Evolutionary conservation across 1,284 basidiomycete species (phyloP), one percentile per base, ranked within the genome.

Genomic region (Ustilago curta): DNA sequence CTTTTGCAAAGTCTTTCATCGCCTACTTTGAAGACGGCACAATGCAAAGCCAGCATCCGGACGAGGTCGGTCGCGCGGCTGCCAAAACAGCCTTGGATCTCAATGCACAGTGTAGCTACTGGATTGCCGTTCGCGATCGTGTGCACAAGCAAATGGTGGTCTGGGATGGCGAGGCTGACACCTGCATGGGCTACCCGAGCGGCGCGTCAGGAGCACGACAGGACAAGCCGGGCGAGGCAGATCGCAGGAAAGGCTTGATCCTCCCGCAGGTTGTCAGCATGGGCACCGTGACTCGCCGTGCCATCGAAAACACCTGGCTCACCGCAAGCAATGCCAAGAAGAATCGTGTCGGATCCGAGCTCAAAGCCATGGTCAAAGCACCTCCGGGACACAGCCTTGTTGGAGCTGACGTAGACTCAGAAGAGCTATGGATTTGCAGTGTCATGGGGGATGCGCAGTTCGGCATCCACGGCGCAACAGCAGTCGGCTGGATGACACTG

Each of bases 391-490:
- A 96, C 85, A 90, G 92, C 3, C 93, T 99, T 65, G 95, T 99
- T 23, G 97, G 97, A 11, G 97, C 97, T 0, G 97, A 99, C 85
- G 97, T 99, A 21, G 96, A 99, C 85, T 97, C 94, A 32, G 95
- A 99, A 86, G 97, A 99, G 86, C 88, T 99, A 25, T 99, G 97
- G 97, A 99, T 99, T 77, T 97, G 95, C 49, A 95, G 93, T 81
- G 94, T 95, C 67, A 97, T 98, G 94, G 96, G 96, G 4, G 97
- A 99, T 83, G 94, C 95, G 0, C 96, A 99, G 86, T 97, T 99
- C 84, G 97, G 96, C 8, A 86, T 97, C 63, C 96, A 99, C 79
- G 96, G 97, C 18, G 94, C 95, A 3, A 97, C 95, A 0, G 95
- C 96, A 0, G 91, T 99, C 48, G 97, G 96, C 0, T 99, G 96